Percentiles rank a stretch among this genome's conserved stretches.
These are phyloP conservation scores for Buxus sempervirens DNA, from an alignment of 164 flowering plant species.

Conservation along the genomic window DNA sequence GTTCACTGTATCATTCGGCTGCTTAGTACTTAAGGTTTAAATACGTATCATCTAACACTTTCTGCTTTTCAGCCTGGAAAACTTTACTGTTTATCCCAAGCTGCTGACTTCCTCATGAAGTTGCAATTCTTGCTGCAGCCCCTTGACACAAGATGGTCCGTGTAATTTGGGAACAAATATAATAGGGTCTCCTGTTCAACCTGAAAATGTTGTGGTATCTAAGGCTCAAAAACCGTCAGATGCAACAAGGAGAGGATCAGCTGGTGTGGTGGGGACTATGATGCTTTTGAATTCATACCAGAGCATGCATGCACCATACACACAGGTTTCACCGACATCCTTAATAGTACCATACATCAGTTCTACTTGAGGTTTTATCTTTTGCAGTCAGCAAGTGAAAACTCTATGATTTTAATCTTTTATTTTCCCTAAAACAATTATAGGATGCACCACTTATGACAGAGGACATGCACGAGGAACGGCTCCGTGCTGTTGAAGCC, in stretches of 20 bases:
- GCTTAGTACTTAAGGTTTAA: background rate
- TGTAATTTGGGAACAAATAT: constrained; percentile 13
- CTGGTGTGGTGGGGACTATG: constrained; percentile 74
- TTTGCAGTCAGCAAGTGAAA: background rate
- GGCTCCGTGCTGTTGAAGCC: constrained; percentile 79
- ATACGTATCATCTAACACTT: background rate
- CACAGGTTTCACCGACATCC: constrained; percentile 54
- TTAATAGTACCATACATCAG: background rate
- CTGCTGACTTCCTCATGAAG: background rate
- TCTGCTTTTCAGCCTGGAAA: background rate
- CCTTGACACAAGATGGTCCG: constrained; percentile 18
- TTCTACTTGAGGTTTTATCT: background rate
- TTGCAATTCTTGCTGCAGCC: constrained; percentile 23
- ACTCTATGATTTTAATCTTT: background rate
- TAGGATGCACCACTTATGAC: constrained; percentile 97
- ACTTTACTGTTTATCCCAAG: background rate
- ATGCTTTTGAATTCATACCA: constrained; percentile 80
- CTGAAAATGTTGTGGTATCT: constrained; percentile 20
- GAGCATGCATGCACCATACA: constrained; percentile 84
- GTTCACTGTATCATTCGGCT: background rate
- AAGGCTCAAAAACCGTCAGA: constrained; percentile 27
- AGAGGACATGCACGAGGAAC: constrained; percentile 99
- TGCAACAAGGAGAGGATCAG: constrained; percentile 62
- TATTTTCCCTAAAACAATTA: constrained; percentile 5
- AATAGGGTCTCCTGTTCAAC: constrained; percentile 9